A percentile compares a stretch with the other conserved stretches of the same genome.
Conservation (phyloP, 1,284 basidiomycete species). For the Ustilago shanxiensis region DNA sequence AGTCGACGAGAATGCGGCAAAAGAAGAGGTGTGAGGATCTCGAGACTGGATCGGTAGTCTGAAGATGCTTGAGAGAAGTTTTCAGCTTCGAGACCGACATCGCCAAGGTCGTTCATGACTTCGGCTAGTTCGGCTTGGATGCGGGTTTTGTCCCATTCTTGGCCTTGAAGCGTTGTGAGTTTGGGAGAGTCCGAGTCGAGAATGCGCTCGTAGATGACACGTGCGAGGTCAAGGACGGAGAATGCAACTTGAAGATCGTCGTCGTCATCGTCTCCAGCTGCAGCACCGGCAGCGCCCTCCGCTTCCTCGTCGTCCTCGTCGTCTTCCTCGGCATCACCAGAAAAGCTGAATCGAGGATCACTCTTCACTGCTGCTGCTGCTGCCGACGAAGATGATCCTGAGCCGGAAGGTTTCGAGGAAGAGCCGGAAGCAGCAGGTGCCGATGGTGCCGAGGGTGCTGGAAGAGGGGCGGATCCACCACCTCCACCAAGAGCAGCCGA, state of each 20-base stretch:
- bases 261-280: constrained; percentile 56
- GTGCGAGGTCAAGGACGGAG: constrained; percentile 62
- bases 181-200: constrained; percentile 25
- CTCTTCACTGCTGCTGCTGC: constrained; percentile 21
- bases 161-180: constrained; percentile 56
- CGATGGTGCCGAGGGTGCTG: constrained; percentile 21
- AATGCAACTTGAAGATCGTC: constrained; percentile 67
- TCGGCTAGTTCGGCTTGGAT: constrained; percentile 64
- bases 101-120: constrained; percentile 68
- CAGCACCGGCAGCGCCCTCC: constrained; percentile 23
- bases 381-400: constrained; percentile 21
- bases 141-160: constrained; percentile 42
- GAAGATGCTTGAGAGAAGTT: constrained; percentile 67
- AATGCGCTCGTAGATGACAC: constrained; percentile 63
- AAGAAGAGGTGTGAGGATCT: constrained; percentile 56
- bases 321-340: constrained; percentile 62
- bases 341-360: constrained; percentile 61
- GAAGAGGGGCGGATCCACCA: constrained; percentile 46
- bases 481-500: constrained; percentile 65
- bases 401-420: constrained; percentile 20
- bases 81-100: constrained; percentile 67
- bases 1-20: constrained; percentile 63
- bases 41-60: constrained; percentile 60
- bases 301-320: constrained; percentile 61
- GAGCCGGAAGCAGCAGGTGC: constrained; percentile 18